Conservation (phyloP, 805 yeast species). For the Myxozyma geophila region DNA sequence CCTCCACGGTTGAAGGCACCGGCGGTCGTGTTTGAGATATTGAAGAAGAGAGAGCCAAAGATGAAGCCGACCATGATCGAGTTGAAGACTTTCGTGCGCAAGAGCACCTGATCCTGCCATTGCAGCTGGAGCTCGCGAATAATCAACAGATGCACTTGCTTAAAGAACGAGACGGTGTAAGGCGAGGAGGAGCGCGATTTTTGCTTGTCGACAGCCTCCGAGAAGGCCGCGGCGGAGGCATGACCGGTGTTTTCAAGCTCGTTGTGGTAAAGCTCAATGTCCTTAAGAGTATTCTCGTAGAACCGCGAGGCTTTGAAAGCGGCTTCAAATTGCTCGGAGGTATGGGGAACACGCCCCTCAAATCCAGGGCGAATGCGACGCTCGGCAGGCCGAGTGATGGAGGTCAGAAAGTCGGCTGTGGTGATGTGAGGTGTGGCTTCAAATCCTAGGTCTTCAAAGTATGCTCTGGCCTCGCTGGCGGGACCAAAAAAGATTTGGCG, state of each 20-base stretch:
- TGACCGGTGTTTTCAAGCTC: slow-evolving; percentile 28
- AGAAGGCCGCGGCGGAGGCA: slow-evolving; percentile 20
- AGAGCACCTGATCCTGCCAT: slow-evolving; percentile 35
- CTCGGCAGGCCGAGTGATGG: slow-evolving; percentile 58
- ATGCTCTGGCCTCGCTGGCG: slow-evolving; percentile 52
- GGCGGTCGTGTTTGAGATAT: slow-evolving; percentile 50
- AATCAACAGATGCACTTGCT: slow-evolving; percentile 26
- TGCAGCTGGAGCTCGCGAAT: slow-evolving; percentile 30
- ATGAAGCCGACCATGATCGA: slow-evolving; percentile 59
- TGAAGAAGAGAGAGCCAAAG: slow-evolving; percentile 58
- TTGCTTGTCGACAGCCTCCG: slow-evolving; percentile 23
- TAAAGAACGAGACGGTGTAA: slow-evolving; percentile 35
- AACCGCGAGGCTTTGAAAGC: slow-evolving; percentile 56
- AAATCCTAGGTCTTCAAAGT: slow-evolving; percentile 58
- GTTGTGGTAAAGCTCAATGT: slow-evolving; percentile 48
- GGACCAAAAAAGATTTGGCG: slow-evolving; percentile 66
- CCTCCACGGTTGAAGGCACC: slow-evolving; percentile 62
- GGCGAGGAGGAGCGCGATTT: slow-evolving; percentile 22
- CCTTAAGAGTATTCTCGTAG: slow-evolving; percentile 48
- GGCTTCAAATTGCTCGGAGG: slow-evolving; percentile 53
- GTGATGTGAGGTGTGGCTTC: slow-evolving; percentile 60
- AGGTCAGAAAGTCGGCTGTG: slow-evolving; percentile 63
- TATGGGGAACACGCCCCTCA: slow-evolving; percentile 55
- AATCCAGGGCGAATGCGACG: slow-evolving; percentile 51
- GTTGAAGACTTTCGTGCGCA: slow-evolving; percentile 26